Base-by-base conservation (phyloP, 306 rosid species). In the Medicago lupulina region DNA sequence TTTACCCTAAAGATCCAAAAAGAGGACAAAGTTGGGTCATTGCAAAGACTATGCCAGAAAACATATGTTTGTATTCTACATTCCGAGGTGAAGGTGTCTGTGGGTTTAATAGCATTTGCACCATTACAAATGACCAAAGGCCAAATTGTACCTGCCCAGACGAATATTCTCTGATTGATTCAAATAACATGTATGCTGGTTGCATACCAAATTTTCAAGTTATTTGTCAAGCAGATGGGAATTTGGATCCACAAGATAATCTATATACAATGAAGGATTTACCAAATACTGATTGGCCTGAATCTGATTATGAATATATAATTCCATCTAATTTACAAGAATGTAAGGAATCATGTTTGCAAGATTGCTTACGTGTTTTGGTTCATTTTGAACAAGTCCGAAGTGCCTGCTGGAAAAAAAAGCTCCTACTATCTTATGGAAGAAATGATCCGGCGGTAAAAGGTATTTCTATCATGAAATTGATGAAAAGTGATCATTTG, bases 51-150 rank as follows among this genome's bases (percentile, higher is more conserved):
- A 7, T 8, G 7, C 88, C 88, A 23, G 83, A 63, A 3, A 73
- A 84, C 34, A 84, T 84, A 11, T 84, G 87, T 2, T 1, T 4
- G 7, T 1, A 17, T 43, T 0, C 0, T 5, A 59, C 60, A 1
- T 8, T 0, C 12, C 0, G 6, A 55, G 84, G 89, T 13, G 64
- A 15, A 11, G 88, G 88, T 25, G 62, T 83, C 4, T 87, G 93
- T 60, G 91, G 91, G 2, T 73, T 77, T 46, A 83, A 89, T 64
- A 85, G 87, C 21, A 53, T 85, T 16, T 89, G 94, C 71, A 53
- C 16, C 7, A 75, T 79, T 1, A 38, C 13, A 14, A 1, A 41
- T n/a, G 82, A 82, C 9, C 17, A 1, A 51, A 83, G 87, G 43
- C 81, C 85, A 7, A 49, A 1, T 6, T 79, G 83, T 55, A 9